These are phyloP conservation scores for Blumeria graminis DNA, from an alignment of 2,329 filamentous ascomycete genomes.

Conservation along the genomic window DNA sequence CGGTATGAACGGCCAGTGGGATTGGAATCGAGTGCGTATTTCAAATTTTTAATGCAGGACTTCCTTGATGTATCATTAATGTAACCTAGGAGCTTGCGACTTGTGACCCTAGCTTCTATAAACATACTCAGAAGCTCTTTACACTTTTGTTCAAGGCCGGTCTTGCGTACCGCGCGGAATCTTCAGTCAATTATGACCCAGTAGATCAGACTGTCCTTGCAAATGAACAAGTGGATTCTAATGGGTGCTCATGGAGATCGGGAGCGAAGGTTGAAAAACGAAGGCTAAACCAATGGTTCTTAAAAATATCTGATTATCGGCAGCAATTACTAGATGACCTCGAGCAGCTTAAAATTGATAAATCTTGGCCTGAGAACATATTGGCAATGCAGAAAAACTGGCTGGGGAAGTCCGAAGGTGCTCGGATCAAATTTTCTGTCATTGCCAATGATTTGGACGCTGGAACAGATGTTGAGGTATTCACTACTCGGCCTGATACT, in stretches of 20 bases:
- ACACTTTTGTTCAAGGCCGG: constrained; percentile 49
- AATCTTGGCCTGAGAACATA: constrained; percentile 62
- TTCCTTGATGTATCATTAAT: not conserved
- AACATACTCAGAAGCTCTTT: constrained; percentile 73
- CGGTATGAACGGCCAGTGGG: constrained; percentile 58
- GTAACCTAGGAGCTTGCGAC: constrained; percentile 51
- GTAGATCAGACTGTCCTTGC: constrained; percentile 74
- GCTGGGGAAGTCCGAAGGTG: constrained; percentile 59
- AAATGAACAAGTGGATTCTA: constrained; percentile 79
- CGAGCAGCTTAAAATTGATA: constrained; percentile 34
- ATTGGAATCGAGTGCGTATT: constrained; percentile 52
- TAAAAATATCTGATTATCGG: constrained; percentile 59
- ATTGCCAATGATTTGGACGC: constrained; percentile 11
- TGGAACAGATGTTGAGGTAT: constrained; percentile 34
- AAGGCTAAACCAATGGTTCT: constrained; percentile 70
- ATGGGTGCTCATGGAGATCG: constrained; percentile 68
- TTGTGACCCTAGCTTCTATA: constrained; percentile 67
- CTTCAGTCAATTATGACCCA: constrained; percentile 75
- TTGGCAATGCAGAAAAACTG: constrained; percentile 68
- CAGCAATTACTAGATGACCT: constrained; percentile 49
- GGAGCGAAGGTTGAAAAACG: constrained; percentile 64
- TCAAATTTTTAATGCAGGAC: constrained; percentile 2
- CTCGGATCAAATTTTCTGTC: constrained; percentile 46
- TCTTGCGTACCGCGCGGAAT: constrained; percentile 61
- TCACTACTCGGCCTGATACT: constrained; percentile 68